Evolutionary conservation across 2,329 filamentous ascomycete species (phyloP).

Genomic region (Nakataea oryzae): DNA sequence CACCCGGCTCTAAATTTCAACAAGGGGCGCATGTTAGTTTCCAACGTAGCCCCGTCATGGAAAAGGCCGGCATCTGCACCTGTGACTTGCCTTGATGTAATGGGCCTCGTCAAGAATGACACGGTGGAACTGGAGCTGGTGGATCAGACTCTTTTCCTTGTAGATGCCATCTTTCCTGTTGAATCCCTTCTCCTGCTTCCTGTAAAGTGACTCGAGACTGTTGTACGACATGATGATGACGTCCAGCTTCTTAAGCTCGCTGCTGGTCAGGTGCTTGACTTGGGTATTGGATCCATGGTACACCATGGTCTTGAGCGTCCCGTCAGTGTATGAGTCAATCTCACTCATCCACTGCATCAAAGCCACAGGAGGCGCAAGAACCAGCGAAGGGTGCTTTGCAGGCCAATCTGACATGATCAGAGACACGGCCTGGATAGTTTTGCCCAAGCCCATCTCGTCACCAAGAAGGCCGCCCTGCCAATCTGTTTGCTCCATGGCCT

Average conservation of each 20-base stretch:
- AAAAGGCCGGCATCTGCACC: no score
- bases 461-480: constrained; percentile 88
- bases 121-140: constrained; percentile 79
- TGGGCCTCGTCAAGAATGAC: constrained; percentile 81
- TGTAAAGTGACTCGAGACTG: constrained; percentile 79
- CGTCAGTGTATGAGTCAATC: constrained; percentile 73
- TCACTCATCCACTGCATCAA: constrained; percentile 91
- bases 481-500: constrained; percentile 70
- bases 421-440: constrained; percentile 96
- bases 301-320: constrained; percentile 80
- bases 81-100: constrained; percentile 65
- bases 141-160: constrained; percentile 72
- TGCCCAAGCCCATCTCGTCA: constrained; percentile 98
- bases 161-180: constrained; percentile 67
- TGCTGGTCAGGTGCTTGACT: constrained; percentile 63
- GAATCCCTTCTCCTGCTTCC: constrained; percentile 88
- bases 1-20: constrained; percentile 44
- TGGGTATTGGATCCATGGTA: constrained; percentile 82
- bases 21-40: not conserved
- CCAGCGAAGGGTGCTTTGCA: constrained; percentile 69
- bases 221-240: constrained; percentile 98
- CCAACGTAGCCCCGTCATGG: not conserved
- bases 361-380: constrained; percentile 85
- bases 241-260: constrained; percentile 71
- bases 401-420: constrained; percentile 97